These are phyloP conservation scores for Udeniomyces megalosporus DNA, from an alignment of 768 basidiomycete species.

Conservation along the genomic window DNA sequence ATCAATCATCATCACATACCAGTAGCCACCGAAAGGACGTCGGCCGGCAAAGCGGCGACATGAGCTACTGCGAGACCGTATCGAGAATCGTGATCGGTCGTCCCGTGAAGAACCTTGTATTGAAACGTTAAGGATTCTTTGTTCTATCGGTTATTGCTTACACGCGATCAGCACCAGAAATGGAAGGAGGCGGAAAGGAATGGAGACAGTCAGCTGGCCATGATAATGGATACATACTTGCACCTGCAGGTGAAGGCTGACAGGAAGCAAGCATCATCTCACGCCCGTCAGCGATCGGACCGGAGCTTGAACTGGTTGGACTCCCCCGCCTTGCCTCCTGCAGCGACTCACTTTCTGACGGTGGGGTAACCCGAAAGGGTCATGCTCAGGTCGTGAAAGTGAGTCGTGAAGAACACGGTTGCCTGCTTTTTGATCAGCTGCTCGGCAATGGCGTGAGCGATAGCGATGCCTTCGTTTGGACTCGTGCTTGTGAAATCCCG, in stretches of 20 bases:
- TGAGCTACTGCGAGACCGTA: constrained; percentile 56
- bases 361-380: constrained; percentile 37
- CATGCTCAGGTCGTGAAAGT: constrained; percentile 55
- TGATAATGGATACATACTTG: neutral
- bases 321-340: neutral
- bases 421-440: constrained; percentile 50
- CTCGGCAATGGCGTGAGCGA: constrained; percentile 33
- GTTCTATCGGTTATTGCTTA: neutral
- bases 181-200: too few relatives aligned
- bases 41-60: constrained; percentile 64
- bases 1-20: constrained; percentile 39
- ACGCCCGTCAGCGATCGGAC: neutral
- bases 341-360: neutral
- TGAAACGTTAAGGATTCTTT: neutral
- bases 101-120: neutral
- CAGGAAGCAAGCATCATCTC: neutral
- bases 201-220: neutral
- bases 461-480: constrained; percentile 48
- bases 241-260: constrained; percentile 7
- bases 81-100: constrained; percentile 1
- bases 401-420: constrained; percentile 87
- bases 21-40: constrained; percentile 49
- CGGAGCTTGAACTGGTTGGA: neutral
- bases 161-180: neutral
- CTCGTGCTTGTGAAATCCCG: constrained; percentile 37